Conservation (phyloP, 176 grass and related monocot genomes). For the Ensete glaucum region DNA sequence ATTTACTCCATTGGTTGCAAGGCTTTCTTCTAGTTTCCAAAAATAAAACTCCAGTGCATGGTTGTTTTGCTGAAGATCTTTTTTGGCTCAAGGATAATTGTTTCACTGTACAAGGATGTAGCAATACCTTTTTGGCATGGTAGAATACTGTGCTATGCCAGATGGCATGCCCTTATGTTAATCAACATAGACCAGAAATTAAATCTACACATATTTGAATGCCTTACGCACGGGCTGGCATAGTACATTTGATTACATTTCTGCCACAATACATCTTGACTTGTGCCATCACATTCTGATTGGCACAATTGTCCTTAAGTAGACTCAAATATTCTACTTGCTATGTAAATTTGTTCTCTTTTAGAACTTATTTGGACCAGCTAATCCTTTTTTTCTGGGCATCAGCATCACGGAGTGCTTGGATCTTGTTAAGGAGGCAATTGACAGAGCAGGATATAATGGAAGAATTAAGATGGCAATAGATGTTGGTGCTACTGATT, state of each 20-base stretch:
- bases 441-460: conserved; percentile 89
- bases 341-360: neutral
- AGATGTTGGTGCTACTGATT: conserved; percentile 82
- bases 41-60: neutral
- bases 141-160: neutral
- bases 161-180: neutral
- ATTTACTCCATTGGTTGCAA: neutral
- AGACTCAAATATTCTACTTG: neutral
- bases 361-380: neutral
- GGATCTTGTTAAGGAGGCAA: conserved; percentile 88
- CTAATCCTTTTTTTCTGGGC: conserved; percentile 19
- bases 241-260: no score
- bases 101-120: neutral
- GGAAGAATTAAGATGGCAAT: conserved; percentile 88
- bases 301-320: neutral
- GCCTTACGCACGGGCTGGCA: neutral
- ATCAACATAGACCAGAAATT: neutral
- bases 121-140: neutral
- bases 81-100: neutral
- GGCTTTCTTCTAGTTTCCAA: neutral
- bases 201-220: neutral
- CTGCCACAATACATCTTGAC: no score
- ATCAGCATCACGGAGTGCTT: conserved; percentile 75
- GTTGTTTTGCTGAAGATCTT: neutral
- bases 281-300: no score